Percentiles rank a stretch among this genome's conserved stretches.
phyloP scores from a whole-genome alignment of 129 eudicot genomes.

The Artemisia annua region DNA sequence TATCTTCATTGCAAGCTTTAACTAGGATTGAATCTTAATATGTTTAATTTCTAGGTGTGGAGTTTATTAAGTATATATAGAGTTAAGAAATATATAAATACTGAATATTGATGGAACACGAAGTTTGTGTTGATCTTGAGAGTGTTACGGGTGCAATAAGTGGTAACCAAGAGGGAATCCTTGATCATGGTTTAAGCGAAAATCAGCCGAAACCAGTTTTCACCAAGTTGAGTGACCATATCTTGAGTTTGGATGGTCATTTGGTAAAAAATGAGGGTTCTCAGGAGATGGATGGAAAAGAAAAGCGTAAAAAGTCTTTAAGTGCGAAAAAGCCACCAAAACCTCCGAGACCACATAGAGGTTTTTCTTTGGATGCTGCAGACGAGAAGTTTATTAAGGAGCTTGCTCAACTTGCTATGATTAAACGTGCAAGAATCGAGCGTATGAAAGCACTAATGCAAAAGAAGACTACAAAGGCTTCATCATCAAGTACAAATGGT shows the following conservation, averaged over 20 bases:
- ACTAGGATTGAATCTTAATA: neutral
- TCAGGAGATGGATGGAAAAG: constrained; percentile 33
- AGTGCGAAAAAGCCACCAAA: constrained; percentile 59
- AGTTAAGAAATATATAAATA: neutral
- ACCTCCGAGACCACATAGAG: constrained; percentile 69
- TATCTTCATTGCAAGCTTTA: constrained; percentile 11
- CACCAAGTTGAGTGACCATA: constrained; percentile 13
- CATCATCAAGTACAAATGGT: constrained; percentile 33
- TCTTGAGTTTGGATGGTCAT: constrained; percentile 30
- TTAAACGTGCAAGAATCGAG: constrained; percentile 71
- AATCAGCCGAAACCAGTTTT: constrained; percentile 13
- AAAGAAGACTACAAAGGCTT: constrained; percentile 53
- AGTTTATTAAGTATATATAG: constrained; percentile 7
- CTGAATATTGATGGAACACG: constrained; percentile 38
- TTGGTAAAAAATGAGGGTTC: constrained; percentile 1
- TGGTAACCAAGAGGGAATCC: constrained; percentile 20
- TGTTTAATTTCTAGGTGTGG: neutral
- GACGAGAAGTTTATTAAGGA: constrained; percentile 82
- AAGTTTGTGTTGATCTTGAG: constrained; percentile 55
- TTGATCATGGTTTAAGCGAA: constrained; percentile 10
- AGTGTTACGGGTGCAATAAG: constrained; percentile 45
- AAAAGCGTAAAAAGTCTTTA: constrained; percentile 45
- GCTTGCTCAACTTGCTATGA: constrained; percentile 67
- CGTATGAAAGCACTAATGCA: constrained; percentile 79
- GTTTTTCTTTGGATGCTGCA: constrained; percentile 63